Base-by-base conservation (phyloP, 2,329 filamentous ascomycete species). In the Mollisiaceae sp. region DNA sequence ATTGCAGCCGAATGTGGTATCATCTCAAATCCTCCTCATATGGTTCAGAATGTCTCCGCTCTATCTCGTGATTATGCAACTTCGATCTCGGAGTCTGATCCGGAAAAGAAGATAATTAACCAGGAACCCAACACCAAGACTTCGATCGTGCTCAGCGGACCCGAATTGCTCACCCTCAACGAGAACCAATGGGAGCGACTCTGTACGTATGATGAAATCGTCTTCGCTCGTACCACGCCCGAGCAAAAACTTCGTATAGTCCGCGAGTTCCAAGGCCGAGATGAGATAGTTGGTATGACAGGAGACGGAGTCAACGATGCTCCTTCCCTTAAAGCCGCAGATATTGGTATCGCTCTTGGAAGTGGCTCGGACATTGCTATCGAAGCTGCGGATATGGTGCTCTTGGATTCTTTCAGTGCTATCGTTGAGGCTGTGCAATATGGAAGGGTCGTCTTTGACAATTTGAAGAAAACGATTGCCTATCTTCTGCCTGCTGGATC, bases 181-280 rank as follows among this genome's bases (percentile, higher is more conserved):
- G 85, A 89, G 11, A 73, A 83, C 43, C 90, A 93, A 75, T 94
- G 91, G 91, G 82, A 88, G 65, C 81, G 82, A 38, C 81, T 94
- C 1, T 82, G 75, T 36, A 82, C 79, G 9, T 93, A 93, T 70
- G 82, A 87, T 32, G 91, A 93, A 73, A 89, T 93, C 43, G 89
- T 93, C 14, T 93, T 93, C 74, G 88, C 91, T 0, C 83, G 90
- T 14, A 93, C 90, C 0, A 93, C 91, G 0, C 91, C 90, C 0
- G 90, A 93, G 73, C 90, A 93, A 74, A 94, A 94, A 75, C 84
- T 93, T 8, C 87, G 89, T 39, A 93, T 93, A 67, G 90, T 94
- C n/a, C 85, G 86, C 36, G 90, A 91, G 75, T 89, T 93, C 67
- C 90, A 92, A 73, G 77, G 82, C 0, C 81, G 85, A 9, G 81